Evolutionary conservation across 768 basidiomycete species (phyloP).

Genomic region (Mycena rosella): DNA sequence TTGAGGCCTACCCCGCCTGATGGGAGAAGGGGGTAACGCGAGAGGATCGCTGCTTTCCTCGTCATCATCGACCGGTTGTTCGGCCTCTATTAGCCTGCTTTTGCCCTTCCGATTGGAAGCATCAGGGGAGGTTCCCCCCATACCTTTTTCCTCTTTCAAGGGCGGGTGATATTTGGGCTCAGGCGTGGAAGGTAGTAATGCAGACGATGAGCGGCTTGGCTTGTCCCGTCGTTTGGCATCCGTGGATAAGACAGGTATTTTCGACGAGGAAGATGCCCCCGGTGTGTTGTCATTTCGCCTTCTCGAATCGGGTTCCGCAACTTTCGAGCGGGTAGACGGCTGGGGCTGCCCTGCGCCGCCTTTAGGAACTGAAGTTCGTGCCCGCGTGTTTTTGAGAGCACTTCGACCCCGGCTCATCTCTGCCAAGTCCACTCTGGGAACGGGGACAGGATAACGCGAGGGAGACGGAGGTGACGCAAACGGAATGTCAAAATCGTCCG

Average conservation of each 20-base stretch:
- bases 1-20: not conserved
- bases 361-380: conserved; percentile 9
- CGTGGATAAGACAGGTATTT: not conserved
- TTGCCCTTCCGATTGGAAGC: conserved; percentile 31
- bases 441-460: conserved; percentile 33
- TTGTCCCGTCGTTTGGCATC: not conserved
- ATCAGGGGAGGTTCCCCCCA: not conserved
- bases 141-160: not conserved
- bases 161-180: not conserved
- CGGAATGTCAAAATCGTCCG: conserved; percentile 35
- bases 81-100: conserved; percentile 33
- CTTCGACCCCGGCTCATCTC: conserved; percentile 19
- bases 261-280: not conserved
- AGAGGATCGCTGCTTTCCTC: conserved; percentile 41
- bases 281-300: not conserved
- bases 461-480: conserved; percentile 40
- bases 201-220: not conserved
- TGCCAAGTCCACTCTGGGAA: conserved; percentile 8
- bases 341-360: not conserved
- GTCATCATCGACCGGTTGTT: conserved; percentile 24
- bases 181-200: not conserved
- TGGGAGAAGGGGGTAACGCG: conserved; percentile 17
- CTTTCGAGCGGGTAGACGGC: conserved; percentile 2
- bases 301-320: not conserved
- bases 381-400: not conserved